phyloP scores from a whole-genome alignment of 2,329 filamentous ascomycete species.

The Scedosporium aurantiacum region DNA sequence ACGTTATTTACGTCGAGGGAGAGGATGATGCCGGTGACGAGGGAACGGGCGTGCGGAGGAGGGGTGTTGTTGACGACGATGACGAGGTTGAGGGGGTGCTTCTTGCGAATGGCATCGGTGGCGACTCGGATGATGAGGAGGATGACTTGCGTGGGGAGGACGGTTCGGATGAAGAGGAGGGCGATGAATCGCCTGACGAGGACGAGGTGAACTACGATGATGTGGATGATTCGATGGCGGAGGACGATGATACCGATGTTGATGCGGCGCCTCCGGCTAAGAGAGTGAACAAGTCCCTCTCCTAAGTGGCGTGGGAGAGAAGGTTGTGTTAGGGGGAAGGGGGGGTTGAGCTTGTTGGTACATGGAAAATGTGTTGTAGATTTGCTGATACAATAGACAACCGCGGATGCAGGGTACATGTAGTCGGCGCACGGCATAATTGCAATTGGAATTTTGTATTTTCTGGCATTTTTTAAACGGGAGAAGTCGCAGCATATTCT shows the following conservation, averaged over 20 bases:
- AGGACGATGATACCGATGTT: conserved; percentile 43
- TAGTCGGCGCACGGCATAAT: conserved; percentile 1
- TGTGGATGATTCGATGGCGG: conserved; percentile 39
- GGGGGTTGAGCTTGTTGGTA: background rate
- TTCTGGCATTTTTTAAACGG: background rate
- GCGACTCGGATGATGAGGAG: conserved; percentile 50
- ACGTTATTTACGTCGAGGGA: conserved; percentile 82
- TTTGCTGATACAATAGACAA: background rate
- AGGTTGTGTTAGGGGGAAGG: background rate
- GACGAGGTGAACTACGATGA: conserved; percentile 51
- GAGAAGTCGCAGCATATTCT: background rate
- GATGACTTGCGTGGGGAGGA: conserved; percentile 31
- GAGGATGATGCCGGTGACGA: conserved; percentile 46
- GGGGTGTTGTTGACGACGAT: conserved; percentile 33
- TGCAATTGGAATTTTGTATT: background rate
- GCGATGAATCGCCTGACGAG: conserved; percentile 41
- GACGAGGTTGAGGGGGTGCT: conserved; percentile 49
- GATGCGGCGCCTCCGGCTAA: conserved; percentile 36
- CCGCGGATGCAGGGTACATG: background rate
- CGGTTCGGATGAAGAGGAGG: conserved; percentile 28
- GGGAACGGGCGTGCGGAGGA: conserved; percentile 18
- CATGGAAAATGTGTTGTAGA: background rate
- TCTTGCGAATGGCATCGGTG: conserved; percentile 41
- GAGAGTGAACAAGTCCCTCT: conserved; percentile 25
- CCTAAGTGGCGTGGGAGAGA: conserved; percentile 23